Base-by-base conservation (phyloP, 2,329 filamentous ascomycete species). In the Xylaria hypoxylon region DNA sequence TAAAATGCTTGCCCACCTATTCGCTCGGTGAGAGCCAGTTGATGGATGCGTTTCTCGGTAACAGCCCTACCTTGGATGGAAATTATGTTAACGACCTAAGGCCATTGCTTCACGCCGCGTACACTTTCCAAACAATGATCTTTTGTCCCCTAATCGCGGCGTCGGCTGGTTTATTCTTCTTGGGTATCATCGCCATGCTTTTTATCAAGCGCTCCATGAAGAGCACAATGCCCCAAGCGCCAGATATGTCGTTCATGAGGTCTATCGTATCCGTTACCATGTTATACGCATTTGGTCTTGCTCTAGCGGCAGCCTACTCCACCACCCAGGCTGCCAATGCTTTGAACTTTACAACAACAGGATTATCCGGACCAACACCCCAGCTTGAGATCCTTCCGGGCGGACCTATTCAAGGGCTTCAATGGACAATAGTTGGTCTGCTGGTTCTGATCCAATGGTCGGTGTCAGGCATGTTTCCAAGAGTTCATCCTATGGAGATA, bases 271-370 rank as follows among this genome's bases (percentile, higher is more conserved):
- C 51, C 33, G 22, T 55, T 28, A 28, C 33, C 19, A 17, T 55
- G 51, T 13, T 55, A 17, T 55, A 55, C 11, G 51, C 51, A 26
- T 55, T 55, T 26, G 51, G 51, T 24, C 33, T 55, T 35, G 51
- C 51, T n/a, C 22, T 55, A 22, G 51, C 51, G 5, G 51, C 51
- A 26, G 51, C 51, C 10, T 55, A 55, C 40, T 55, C 51, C 22
- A 55, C 51, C 7, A 55, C 51, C 8, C 51, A 55, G 22, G 51
- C 51, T 26, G 51, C 51, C n/a, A 55, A 55, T n/a, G 51, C 51
- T 8, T 42, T 55, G 51, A 55, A 55, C n/a, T 55, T 40, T 17
- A 55, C 51, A 42, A 55, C 51, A n/a, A 55, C 33, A 2, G 33
- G 8, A 17, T 17, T 55, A 24, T 55, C 51, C 3, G 51, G 51